These are phyloP conservation scores for Phytophthora pluvialis DNA, from an alignment of 352 stramenopile species.

Conservation along the genomic window DNA sequence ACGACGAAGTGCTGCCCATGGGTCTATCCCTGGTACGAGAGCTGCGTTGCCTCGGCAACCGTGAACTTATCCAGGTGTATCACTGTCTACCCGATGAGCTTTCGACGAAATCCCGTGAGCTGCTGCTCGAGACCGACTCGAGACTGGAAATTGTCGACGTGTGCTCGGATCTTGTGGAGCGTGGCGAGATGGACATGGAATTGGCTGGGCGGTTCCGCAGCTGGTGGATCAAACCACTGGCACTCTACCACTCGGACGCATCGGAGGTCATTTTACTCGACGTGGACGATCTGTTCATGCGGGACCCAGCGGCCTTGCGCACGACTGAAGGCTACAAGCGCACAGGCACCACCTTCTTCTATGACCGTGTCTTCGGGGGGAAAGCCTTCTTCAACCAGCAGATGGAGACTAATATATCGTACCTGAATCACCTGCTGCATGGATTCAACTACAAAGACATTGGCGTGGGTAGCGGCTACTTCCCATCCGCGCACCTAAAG, in stretches of 20 bases:
- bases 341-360: conserved; percentile 73
- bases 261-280: conserved; percentile 62
- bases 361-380: conserved; percentile 74
- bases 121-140: conserved; percentile 38
- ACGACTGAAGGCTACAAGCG: conserved; percentile 44
- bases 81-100: conserved; percentile 54
- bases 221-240: conserved; percentile 70
- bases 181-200: conserved; percentile 7
- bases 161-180: conserved; percentile 37
- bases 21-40: conserved; percentile 53
- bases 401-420: too few relatives aligned
- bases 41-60: conserved; percentile 52
- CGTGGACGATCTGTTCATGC: conserved; percentile 57
- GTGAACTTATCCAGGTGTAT: conserved; percentile 57
- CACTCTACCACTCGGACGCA: conserved; percentile 53
- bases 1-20: conserved; percentile 46
- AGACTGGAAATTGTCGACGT: conserved; percentile 53
- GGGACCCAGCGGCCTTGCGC: conserved; percentile 46
- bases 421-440: too few relatives aligned
- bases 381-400: too few relatives aligned
- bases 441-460: too few relatives aligned
- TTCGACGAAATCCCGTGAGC: conserved; percentile 29
- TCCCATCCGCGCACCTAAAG: conserved; percentile 40
- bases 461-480: conserved; percentile 24
- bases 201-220: conserved; percentile 44